Evolutionary conservation across 2,329 filamentous ascomycete species (phyloP), one percentile per base, ranked within the genome.

Genomic region (Ophiosphaerella herpotricha): DNA sequence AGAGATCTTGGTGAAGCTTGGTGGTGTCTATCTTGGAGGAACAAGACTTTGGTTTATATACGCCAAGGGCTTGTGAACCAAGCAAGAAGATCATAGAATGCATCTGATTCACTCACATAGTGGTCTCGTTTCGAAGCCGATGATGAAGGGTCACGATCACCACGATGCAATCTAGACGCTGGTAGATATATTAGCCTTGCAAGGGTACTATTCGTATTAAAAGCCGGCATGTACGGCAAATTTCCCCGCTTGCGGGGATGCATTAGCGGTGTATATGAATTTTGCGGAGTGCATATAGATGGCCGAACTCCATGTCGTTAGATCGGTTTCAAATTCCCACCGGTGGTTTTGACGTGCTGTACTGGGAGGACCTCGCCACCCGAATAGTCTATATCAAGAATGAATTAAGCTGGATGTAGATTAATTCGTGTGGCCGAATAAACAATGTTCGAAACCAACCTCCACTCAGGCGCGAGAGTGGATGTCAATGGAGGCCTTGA

Each of bases 31-130:
- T 32, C 52, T 58, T 29, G 43, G 21, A 35, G 45, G 35, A 35
- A 29, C 48, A 57, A 58, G 54, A 50, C 44, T 42, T 44, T 16
- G 31, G 39, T 43, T 50, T 62, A 56, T 60, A 57, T 60, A 52
- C 32, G 46, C 48, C 42, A 47, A 57, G 55, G 40, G 45, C 55
- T 46, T 53, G 42, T 47, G 39, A 18, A 36, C 48, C 51, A 47
- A 46, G 11, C 14, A 16, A 48, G 48, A 50, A 33, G 11, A 2
- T 26, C 41, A 7, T 35, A 21, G 18, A 18, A 13, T 36, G 18
- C 21, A 36, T 14, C 26, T 24, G 18, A 21, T 23, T n/a, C 32
- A 9, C 31, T 18, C n/a, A n/a, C 11, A 29, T 36, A 36, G 21
- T 43, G 31, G 13, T 29, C 9, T n/a, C 24, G 41, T 35, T 43